These are phyloP conservation scores for Triticum monococcum DNA, from an alignment of 176 grass and related monocot genomes.

Conservation along the genomic window DNA sequence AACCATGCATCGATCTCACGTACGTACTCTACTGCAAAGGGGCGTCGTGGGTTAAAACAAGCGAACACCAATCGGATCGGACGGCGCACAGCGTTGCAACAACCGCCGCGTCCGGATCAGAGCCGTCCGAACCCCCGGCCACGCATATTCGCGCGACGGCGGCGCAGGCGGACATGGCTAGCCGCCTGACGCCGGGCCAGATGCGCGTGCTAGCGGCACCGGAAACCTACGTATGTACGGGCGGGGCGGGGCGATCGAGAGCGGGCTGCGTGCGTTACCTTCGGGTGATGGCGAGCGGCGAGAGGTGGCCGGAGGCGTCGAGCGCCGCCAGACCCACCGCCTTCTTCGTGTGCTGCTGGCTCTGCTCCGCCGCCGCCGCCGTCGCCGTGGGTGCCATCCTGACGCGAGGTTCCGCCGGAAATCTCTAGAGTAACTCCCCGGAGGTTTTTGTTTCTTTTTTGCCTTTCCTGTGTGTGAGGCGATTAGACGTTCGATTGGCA, in stretches of 20 bases:
- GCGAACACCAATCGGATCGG: not conserved
- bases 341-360: conserved; percentile 42
- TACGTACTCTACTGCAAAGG: not conserved
- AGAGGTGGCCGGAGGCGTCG: conserved; percentile 60
- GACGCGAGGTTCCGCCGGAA: not conserved
- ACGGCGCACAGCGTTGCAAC: not conserved
- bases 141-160: not conserved
- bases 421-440: not conserved
- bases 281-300: conserved; percentile 51
- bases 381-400: conserved; percentile 27
- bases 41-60: not conserved
- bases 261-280: conserved; percentile 24
- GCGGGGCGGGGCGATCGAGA: not conserved
- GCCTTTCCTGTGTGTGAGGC: too few relatives aligned
- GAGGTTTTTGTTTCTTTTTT: too few relatives aligned
- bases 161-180: not conserved
- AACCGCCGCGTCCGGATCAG: not conserved
- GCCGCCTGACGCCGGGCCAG: not conserved
- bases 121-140: not conserved
- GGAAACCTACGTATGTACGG: not conserved
- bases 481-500: too few relatives aligned
- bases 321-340: conserved; percentile 51
- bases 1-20: not conserved
- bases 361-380: conserved; percentile 1
- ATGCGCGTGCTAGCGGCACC: not conserved